These are phyloP conservation scores for Cladobotryum protrusum DNA, from an alignment of 2,329 filamentous ascomycete genomes.

Conservation along the genomic window DNA sequence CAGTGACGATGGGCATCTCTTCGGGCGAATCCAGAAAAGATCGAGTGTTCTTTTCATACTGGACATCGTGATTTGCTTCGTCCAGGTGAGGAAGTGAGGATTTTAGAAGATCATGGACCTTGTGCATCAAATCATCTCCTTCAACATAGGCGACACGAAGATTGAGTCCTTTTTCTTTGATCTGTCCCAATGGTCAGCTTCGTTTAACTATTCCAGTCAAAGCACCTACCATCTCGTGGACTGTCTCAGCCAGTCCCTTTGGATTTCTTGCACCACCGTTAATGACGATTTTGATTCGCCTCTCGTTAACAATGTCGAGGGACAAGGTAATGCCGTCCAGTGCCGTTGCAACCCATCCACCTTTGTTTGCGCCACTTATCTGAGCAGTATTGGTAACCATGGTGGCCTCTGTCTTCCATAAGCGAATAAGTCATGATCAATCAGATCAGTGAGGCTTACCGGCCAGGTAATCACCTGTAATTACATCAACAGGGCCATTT, in stretches of 20 bases:
- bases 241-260: slow-evolving; percentile 37
- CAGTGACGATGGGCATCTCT: slow-evolving; percentile 18
- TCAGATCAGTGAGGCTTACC: slow-evolving; percentile 21
- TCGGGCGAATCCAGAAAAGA: slow-evolving; percentile 15
- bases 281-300: slow-evolving; percentile 48
- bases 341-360: slow-evolving; percentile 18
- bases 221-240: slow-evolving; percentile 14
- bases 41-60: slow-evolving; percentile 13
- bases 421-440: background rate
- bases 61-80: slow-evolving; percentile 14
- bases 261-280: slow-evolving; percentile 54
- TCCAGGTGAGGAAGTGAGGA: slow-evolving; percentile 16
- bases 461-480: slow-evolving; percentile 48
- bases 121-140: slow-evolving; percentile 30
- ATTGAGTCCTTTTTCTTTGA: slow-evolving; percentile 21
- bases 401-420: slow-evolving; percentile 19
- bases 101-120: slow-evolving; percentile 9
- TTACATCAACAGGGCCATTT: slow-evolving; percentile 37
- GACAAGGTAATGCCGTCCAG: slow-evolving; percentile 20
- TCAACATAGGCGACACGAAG: slow-evolving; percentile 33
- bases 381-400: slow-evolving; percentile 18
- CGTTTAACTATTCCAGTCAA: background rate
- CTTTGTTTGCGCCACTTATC: background rate
- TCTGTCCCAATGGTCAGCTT: slow-evolving; percentile 2
- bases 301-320: slow-evolving; percentile 31